Evolutionary conservation across 73 alveolate genomes (phyloP).

Genomic region (Stentor roeselii): DNA sequence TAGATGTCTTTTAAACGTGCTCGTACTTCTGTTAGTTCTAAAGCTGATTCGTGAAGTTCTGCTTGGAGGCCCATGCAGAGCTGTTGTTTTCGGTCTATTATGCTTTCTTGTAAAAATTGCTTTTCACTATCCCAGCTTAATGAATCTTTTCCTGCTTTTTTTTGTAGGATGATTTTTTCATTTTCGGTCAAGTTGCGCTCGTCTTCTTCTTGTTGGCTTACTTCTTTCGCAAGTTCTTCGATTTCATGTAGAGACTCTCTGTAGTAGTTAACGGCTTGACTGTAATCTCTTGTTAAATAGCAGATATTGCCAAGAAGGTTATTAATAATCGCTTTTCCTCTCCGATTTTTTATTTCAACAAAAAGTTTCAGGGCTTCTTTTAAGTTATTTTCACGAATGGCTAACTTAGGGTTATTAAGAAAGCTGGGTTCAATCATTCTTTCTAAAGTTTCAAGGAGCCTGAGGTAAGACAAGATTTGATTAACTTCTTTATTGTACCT

Average conservation of each 20-base stretch:
- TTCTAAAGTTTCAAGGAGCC: background rate
- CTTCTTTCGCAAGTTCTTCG: slow-evolving; percentile 1
- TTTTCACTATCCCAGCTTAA: slow-evolving; percentile 20
- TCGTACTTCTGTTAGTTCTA: background rate
- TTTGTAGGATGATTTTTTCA: background rate
- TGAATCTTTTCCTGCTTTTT: slow-evolving; percentile 10
- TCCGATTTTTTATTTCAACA: background rate
- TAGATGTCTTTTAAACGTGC: background rate
- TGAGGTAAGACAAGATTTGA: background rate
- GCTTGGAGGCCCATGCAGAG: slow-evolving; percentile 22
- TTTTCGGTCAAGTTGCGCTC: background rate
- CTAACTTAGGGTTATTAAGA: background rate
- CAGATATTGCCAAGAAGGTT: background rate
- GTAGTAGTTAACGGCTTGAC: background rate
- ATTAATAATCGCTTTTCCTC: background rate
- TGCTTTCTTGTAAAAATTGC: background rate
- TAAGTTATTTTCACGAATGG: background rate
- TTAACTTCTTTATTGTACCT: slow-evolving; percentile 18
- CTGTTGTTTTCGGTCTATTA: slow-evolving; percentile 8
- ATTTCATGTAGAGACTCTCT: background rate
- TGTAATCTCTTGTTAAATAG: background rate
- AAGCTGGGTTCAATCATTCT: slow-evolving; percentile 6
- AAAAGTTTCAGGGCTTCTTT: slow-evolving; percentile 19
- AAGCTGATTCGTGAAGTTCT: background rate
- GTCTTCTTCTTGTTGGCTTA: background rate